Conservation (phyloP, 306 rosid genomes). For the Elaeagnus macrophylla region DNA sequence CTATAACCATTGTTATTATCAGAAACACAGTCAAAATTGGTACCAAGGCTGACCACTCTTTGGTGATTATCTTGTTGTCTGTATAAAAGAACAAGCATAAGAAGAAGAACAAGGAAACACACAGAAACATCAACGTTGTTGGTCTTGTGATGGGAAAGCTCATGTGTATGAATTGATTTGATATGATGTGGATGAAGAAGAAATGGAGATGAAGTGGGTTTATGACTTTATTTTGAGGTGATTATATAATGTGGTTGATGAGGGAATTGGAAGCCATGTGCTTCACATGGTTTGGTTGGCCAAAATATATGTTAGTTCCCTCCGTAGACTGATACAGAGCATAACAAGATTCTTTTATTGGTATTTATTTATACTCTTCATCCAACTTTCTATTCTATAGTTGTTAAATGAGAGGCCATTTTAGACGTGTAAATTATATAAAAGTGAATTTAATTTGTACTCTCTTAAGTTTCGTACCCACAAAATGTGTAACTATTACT, state of each 20-base stretch:
- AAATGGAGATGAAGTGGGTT: not conserved
- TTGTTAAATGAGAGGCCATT: too few relatives aligned
- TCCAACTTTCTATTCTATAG: too few relatives aligned
- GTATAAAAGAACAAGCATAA: not conserved
- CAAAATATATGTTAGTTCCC: too few relatives aligned
- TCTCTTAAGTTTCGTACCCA: too few relatives aligned
- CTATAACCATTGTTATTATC: constrained; percentile 7
- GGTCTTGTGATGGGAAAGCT: constrained; percentile 14
- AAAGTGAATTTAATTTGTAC: too few relatives aligned
- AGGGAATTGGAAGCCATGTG: constrained; percentile 32
- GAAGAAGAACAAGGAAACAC: constrained; percentile 9
- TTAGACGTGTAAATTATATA: too few relatives aligned
- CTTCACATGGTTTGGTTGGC: constrained; percentile 39
- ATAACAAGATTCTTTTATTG: too few relatives aligned
- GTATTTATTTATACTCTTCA: too few relatives aligned
- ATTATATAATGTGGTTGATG: constrained; percentile 9
- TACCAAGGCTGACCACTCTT: constrained; percentile 12
- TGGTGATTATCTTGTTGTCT: not conserved
- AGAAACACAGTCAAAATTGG: constrained; percentile 10
- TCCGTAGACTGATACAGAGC: too few relatives aligned
- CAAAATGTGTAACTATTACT: too few relatives aligned
- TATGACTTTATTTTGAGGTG: not conserved
- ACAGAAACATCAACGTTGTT: constrained; percentile 13
- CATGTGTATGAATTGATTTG: not conserved
- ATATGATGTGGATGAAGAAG: not conserved